Evolutionary conservation across 2,329 filamentous ascomycete species (phyloP).

Genomic region (Cladophialophora bantiana): DNA sequence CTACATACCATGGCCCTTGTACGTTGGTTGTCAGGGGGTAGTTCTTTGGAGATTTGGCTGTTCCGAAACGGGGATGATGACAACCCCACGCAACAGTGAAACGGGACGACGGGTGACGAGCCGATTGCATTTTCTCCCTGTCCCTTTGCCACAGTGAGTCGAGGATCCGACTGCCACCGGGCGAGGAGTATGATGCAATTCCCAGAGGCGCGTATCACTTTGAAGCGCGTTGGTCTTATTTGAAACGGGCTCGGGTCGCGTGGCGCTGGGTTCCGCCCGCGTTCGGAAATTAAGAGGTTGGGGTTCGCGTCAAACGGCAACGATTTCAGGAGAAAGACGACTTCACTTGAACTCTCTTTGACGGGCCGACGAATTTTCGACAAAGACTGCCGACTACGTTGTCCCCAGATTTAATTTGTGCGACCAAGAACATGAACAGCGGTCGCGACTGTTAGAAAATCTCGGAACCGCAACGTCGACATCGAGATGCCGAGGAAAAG

Average conservation of each 20-base stretch:
- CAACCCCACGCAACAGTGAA: background rate
- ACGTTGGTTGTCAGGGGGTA: background rate
- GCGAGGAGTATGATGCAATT: conserved; percentile 27
- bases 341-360: background rate
- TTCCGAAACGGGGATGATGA: background rate
- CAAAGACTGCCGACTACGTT: background rate
- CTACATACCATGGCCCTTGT: background rate
- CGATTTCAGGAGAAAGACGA: conserved; percentile 29
- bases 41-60: background rate
- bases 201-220: conserved; percentile 22
- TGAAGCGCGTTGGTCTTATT: conserved; percentile 13
- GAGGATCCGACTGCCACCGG: conserved; percentile 1
- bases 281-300: conserved; percentile 26
- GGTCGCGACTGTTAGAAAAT: background rate
- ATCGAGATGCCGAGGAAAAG: conserved; percentile 22
- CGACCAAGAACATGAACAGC: conserved; percentile 1
- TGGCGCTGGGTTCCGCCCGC: conserved; percentile 25
- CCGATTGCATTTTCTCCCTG: background rate
- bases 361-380: background rate
- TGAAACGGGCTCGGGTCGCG: conserved; percentile 29
- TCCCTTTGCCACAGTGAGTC: background rate
- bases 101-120: background rate
- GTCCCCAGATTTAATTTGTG: background rate
- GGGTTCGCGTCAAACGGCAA: conserved; percentile 9
- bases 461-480: background rate